These are phyloP conservation scores for Venturia pyrina DNA, from an alignment of 2,329 filamentous ascomycete genomes.

Conservation along the genomic window DNA sequence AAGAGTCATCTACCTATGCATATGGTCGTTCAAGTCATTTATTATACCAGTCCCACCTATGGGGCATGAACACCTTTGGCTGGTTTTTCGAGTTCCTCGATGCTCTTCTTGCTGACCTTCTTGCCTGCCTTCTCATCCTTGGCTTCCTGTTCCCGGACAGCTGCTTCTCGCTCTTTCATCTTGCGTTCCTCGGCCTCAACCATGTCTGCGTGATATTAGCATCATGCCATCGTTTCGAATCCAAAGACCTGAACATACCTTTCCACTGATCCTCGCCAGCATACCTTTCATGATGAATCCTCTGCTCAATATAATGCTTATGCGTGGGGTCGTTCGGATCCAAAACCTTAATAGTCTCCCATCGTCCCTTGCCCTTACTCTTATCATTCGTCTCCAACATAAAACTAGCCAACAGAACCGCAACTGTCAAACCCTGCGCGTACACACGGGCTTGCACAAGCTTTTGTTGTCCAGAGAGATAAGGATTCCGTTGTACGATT, in stretches of 20 bases:
- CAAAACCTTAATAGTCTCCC: conserved; percentile 74
- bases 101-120: background rate
- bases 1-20: background rate
- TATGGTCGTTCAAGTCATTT: background rate
- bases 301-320: conserved; percentile 77
- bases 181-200: conserved; percentile 66
- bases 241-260: conserved; percentile 37
- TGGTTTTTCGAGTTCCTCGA: background rate
- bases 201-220: conserved; percentile 50
- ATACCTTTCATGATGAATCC: conserved; percentile 77
- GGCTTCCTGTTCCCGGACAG: conserved; percentile 17
- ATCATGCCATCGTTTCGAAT: conserved; percentile 4
- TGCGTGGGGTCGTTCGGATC: conserved; percentile 76
- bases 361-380: conserved; percentile 63
- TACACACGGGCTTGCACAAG: conserved; percentile 91
- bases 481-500: conserved; percentile 67
- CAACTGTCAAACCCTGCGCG: conserved; percentile 79
- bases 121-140: conserved; percentile 10
- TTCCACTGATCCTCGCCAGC: conserved; percentile 89
- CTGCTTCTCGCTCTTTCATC: conserved; percentile 40
- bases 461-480: conserved; percentile 69
- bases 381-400: conserved; percentile 75
- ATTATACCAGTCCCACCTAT: background rate
- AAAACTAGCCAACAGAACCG: conserved; percentile 71
- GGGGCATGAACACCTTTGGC: background rate